Percentiles rank a stretch among this genome's conserved stretches.
These are phyloP conservation scores for Globisporangium polare DNA, from an alignment of 352 stramenopile genomes.

Conservation along the genomic window DNA sequence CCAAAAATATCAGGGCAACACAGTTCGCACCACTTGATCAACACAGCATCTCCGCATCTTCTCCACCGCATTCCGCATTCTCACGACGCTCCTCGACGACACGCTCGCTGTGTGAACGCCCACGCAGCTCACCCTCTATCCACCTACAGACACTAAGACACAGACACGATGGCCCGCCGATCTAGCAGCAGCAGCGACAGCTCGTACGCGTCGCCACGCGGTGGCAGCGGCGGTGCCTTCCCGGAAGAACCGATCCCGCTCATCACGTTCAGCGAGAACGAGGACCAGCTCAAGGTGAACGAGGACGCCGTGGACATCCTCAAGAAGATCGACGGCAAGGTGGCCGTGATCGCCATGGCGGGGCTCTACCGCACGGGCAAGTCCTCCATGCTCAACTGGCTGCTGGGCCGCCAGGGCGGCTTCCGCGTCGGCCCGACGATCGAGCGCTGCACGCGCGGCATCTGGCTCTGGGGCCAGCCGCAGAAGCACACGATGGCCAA, in stretches of 20 bases:
- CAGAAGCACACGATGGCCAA: constrained; percentile 55
- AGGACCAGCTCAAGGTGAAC: constrained; percentile 79
- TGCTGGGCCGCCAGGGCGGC: constrained; percentile 60
- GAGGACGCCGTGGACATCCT: constrained; percentile 68
- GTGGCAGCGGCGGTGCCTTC: constrained; percentile 30
- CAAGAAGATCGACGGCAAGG: constrained; percentile 62
- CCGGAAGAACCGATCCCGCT: constrained; percentile 76
- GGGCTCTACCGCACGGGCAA: constrained; percentile 88
- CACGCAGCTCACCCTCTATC: not conserved
- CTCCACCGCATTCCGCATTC: not conserved
- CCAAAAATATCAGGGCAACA: constrained; percentile 2
- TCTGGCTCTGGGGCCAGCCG: constrained; percentile 83
- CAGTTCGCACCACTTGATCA: not conserved
- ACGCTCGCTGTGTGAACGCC: not conserved
- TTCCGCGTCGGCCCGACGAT: constrained; percentile 83
- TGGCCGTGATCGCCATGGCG: constrained; percentile 80
- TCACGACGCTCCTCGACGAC: not conserved
- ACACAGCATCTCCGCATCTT: not conserved
- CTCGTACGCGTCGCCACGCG: not conserved
- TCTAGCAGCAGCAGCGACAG: constrained; percentile 10
- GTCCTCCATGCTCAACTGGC: constrained; percentile 86
- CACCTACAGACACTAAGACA: not conserved
- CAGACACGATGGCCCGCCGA: not conserved
- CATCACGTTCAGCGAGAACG: constrained; percentile 83
- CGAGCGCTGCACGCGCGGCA: constrained; percentile 80